These are phyloP conservation scores for Saccharata proteae DNA, from an alignment of 2,329 filamentous ascomycete species.

Conservation along the genomic window DNA sequence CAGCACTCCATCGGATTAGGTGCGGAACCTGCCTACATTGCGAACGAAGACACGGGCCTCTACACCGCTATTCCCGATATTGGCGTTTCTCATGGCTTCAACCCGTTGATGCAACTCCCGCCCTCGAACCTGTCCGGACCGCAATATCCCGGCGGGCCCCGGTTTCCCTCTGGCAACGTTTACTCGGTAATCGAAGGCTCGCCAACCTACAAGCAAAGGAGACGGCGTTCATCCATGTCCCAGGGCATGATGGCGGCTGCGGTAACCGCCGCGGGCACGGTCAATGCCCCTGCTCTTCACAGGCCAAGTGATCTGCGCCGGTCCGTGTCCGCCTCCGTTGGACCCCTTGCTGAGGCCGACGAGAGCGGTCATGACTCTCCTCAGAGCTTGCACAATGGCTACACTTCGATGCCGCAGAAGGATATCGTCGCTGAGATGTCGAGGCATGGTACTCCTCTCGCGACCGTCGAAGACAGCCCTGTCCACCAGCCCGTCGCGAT, in stretches of 20 bases:
- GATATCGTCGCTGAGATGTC: conserved; percentile 68
- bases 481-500: conserved; percentile 56
- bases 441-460: conserved; percentile 79
- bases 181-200: conserved; percentile 97
- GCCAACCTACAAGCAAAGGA: conserved; percentile 94
- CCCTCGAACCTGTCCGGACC: conserved; percentile 71
- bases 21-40: conserved; percentile 89
- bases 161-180: conserved; percentile 64
- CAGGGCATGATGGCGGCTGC: conserved; percentile 62
- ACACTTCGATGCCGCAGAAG: conserved; percentile 52
- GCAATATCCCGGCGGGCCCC: conserved; percentile 61
- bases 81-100: conserved; percentile 61
- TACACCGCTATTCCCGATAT: conserved; percentile 93
- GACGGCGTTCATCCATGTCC: conserved; percentile 85
- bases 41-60: conserved; percentile 91
- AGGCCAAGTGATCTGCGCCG: conserved; percentile 81
- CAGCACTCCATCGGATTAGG: conserved; percentile 75
- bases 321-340: conserved; percentile 79
- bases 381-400: conserved; percentile 59
- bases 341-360: conserved; percentile 67
- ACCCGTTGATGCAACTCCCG: conserved; percentile 82
- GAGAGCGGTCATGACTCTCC: conserved; percentile 70
- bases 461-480: conserved; percentile 71
- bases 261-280: conserved; percentile 42
- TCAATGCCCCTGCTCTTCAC: conserved; percentile 49